phyloP scores from a whole-genome alignment of 345 rosid species.

The Citrus mangshanensis region DNA sequence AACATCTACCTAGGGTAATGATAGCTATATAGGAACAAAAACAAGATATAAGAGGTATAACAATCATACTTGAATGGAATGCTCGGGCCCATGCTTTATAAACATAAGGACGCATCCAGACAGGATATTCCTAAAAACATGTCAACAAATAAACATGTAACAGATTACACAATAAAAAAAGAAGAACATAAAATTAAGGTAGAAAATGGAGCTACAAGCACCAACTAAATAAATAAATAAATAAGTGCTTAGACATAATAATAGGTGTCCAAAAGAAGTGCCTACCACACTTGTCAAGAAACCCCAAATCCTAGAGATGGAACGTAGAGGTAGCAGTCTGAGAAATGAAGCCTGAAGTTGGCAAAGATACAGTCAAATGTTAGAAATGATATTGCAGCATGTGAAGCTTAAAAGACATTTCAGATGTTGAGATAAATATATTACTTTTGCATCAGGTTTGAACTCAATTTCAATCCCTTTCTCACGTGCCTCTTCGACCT shows the following conservation, averaged over 20 bases:
- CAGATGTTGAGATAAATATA: neutral
- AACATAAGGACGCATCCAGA: conserved; percentile 76
- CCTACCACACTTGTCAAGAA: conserved; percentile 65
- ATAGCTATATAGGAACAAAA: neutral
- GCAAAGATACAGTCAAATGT: conserved; percentile 10
- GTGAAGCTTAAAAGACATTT: neutral
- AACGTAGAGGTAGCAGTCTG: conserved; percentile 69
- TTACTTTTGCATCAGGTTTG: conserved; percentile 74
- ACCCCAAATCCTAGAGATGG: conserved; percentile 93
- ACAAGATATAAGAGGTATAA: conserved; percentile 12
- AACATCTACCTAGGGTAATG: neutral
- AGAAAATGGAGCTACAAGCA: neutral
- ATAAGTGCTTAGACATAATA: neutral
- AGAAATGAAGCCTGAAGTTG: conserved; percentile 74
- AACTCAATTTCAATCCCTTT: conserved; percentile 80
- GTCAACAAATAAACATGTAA: conserved; percentile 18
- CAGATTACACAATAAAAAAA: neutral
- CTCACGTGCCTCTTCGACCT: conserved; percentile 82
- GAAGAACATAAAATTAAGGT: neutral
- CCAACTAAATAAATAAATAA: neutral
- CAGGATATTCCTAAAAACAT: conserved; percentile 67
- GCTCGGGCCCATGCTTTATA: conserved; percentile 95
- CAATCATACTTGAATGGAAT: conserved; percentile 75
- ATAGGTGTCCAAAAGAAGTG: neutral
- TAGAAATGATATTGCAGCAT: conserved; percentile 2